Evolutionary conservation across 163 green algal species (phyloP).

Genomic region (Dunaliella salina): DNA sequence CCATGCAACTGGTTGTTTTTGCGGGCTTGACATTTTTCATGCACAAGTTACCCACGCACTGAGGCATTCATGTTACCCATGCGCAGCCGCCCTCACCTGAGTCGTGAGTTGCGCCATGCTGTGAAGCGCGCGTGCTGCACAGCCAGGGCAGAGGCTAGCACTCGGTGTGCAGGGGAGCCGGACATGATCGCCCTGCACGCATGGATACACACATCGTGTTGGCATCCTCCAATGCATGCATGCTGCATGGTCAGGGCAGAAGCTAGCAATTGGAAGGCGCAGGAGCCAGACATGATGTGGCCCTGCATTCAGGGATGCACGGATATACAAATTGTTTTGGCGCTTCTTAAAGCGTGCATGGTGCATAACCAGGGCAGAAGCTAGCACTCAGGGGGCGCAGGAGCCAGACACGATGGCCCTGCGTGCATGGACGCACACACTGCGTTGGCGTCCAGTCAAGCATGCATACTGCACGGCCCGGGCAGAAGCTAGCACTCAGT

Average conservation of each 20-base stretch:
- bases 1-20: too few relatives aligned
- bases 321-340: background rate
- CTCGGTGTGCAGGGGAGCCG: conserved; percentile 17
- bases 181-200: conserved; percentile 1
- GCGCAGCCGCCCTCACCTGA: conserved; percentile 2
- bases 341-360: conserved; percentile 13
- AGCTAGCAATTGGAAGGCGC: conserved; percentile 23
- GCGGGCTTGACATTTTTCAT: too few relatives aligned
- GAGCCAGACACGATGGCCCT: too few relatives aligned
- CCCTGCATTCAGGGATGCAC: background rate
- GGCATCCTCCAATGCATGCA: background rate
- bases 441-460: background rate
- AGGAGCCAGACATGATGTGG: background rate
- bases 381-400: conserved; percentile 20
- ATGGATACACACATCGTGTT: background rate
- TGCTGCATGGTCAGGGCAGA: conserved; percentile 20
- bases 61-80: too few relatives aligned
- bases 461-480: conserved; percentile 22
- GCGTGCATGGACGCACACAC: too few relatives aligned
- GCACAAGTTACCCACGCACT: too few relatives aligned
- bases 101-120: conserved; percentile 33
- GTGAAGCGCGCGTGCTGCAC: conserved; percentile 18
- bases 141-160: conserved; percentile 22
- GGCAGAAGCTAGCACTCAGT: conserved; percentile 18
- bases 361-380: conserved; percentile 13